phyloP scores from a whole-genome alignment of 306 rosid genomes.

The Cyclanthera cordifolia region DNA sequence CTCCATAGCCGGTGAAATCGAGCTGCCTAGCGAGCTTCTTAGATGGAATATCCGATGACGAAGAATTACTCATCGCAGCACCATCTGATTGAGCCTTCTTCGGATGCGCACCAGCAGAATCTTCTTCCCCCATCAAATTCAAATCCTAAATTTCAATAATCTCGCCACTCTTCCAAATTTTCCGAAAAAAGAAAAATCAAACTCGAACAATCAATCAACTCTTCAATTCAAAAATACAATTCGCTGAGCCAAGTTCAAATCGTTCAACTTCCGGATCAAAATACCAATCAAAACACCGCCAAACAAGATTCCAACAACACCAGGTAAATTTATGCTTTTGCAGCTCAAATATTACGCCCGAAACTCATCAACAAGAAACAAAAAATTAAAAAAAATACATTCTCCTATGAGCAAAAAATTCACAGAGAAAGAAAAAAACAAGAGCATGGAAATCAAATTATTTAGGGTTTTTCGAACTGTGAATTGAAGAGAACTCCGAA shows the following conservation, averaged over 20 bases:
- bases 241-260: conserved; percentile 27
- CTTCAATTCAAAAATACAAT: background rate
- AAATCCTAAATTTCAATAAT: conserved; percentile 23
- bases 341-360: conserved; percentile 34
- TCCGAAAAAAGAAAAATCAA: background rate
- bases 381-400: conserved; percentile 23
- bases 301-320: background rate
- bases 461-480: conserved; percentile 18
- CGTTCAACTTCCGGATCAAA: conserved; percentile 40
- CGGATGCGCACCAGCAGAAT: conserved; percentile 41
- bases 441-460: conserved; percentile 13
- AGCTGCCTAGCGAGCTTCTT: conserved; percentile 95
- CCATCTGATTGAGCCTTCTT: conserved; percentile 42
- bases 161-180: conserved; percentile 17
- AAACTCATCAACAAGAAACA: conserved; percentile 20
- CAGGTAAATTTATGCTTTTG: conserved; percentile 13
- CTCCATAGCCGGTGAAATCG: conserved; percentile 66
- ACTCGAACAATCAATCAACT: conserved; percentile 23
- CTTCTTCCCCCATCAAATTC: conserved; percentile 72
- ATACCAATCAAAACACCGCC: conserved; percentile 16
- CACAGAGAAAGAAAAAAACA: background rate
- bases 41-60: conserved; percentile 52
- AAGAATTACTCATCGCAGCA: conserved; percentile 12
- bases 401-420: conserved; percentile 17
- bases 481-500: conserved; percentile 15